Conservation (phyloP, 768 basidiomycete species). For the Boletellus sp. region DNA sequence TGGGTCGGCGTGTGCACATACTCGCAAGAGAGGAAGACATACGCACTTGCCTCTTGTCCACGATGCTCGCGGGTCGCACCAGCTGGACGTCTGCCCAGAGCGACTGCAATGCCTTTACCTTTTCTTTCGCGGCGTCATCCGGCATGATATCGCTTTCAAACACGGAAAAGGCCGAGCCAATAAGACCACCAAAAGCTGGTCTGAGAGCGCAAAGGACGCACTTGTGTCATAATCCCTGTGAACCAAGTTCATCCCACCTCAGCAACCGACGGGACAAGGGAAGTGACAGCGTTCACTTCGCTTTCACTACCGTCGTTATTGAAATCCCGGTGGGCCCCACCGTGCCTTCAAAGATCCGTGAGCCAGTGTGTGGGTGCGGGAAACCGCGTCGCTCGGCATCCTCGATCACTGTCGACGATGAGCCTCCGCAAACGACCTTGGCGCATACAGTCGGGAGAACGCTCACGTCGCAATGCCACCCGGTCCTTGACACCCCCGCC, state of each 20-base stretch:
- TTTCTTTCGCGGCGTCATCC: conserved; percentile 87
- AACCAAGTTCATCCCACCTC: background rate
- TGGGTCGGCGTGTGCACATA: too few species aligned
- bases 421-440: too few species aligned
- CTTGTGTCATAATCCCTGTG: conserved; percentile 84
- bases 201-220: conserved; percentile 28
- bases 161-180: background rate
- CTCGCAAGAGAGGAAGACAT: background rate
- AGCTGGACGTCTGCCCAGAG: conserved; percentile 88
- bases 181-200: too few species aligned
- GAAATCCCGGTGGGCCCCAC: conserved; percentile 96
- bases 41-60: conserved; percentile 89
- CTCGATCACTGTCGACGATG: conserved; percentile 68
- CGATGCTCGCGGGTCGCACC: conserved; percentile 91
- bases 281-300: conserved; percentile 51
- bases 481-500: conserved; percentile 98
- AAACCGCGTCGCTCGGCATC: conserved; percentile 85
- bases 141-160: conserved; percentile 80
- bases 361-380: conserved; percentile 81
- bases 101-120: conserved; percentile 75
- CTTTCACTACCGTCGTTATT: conserved; percentile 87
- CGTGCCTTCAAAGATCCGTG: conserved; percentile 95
- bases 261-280: background rate
- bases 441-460: background rate
- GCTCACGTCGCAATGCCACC: conserved; percentile 85